These are phyloP conservation scores for Cladosporium sp. DNA, from an alignment of 2,329 filamentous ascomycete genomes.

Conservation along the genomic window DNA sequence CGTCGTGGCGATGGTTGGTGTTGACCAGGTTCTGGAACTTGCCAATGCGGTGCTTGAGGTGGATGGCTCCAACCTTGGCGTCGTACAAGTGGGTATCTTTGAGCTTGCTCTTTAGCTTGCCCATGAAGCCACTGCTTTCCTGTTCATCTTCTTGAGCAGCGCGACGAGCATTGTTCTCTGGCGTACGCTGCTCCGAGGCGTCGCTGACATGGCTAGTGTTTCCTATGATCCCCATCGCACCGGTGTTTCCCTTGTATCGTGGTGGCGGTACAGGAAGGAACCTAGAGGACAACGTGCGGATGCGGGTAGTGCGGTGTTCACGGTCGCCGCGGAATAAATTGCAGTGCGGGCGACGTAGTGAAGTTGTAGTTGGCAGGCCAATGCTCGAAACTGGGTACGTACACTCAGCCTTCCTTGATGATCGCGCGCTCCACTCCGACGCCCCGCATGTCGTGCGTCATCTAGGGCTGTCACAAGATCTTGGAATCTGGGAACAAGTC, in stretches of 20 bases:
- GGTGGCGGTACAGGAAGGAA: not conserved
- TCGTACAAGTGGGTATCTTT: slow-evolving; percentile 40
- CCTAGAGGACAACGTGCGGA: not conserved
- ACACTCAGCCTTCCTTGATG: not conserved
- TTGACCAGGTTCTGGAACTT: slow-evolving; percentile 71
- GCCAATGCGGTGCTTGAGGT: slow-evolving; percentile 59
- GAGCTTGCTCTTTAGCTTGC: slow-evolving; percentile 38
- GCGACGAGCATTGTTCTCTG: not conserved
- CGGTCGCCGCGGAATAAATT: not conserved
- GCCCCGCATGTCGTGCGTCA: no score
- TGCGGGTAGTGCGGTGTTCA: slow-evolving; percentile 1
- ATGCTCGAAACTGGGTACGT: slow-evolving; percentile 3
- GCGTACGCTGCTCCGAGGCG: slow-evolving; percentile 2
- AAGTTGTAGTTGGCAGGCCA: slow-evolving; percentile 5
- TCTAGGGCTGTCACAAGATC: no score
- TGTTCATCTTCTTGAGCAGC: not conserved
- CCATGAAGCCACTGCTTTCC: slow-evolving; percentile 11
- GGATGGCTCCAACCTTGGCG: slow-evolving; percentile 47
- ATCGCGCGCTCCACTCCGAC: no score
- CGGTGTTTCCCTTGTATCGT: not conserved
- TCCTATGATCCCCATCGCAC: not conserved
- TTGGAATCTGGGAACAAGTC: no score
- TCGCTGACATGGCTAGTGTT: not conserved
- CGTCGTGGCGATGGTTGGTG: slow-evolving; percentile 84
- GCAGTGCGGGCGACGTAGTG: not conserved